Conservation (phyloP, 2,329 filamentous ascomycete species). For the Fusarium tanahbumbuense region DNA sequence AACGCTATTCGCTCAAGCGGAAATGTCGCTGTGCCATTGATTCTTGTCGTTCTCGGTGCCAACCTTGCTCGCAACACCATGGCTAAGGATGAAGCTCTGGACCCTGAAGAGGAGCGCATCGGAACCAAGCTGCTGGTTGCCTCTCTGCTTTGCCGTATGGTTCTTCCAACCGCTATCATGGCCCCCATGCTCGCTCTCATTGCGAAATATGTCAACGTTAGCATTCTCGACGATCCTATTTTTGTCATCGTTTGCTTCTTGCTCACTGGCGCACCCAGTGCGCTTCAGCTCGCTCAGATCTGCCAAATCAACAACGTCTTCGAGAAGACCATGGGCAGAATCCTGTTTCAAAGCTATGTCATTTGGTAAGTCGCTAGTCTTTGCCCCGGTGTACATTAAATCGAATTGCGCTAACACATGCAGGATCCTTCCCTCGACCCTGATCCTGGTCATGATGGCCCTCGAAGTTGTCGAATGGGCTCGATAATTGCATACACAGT, state of each 20-base stretch:
- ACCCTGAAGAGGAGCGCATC: conserved; percentile 76
- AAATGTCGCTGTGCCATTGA: conserved; percentile 92
- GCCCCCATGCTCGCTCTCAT: conserved; percentile 86
- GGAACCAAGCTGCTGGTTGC: conserved; percentile 85
- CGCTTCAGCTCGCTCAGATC: conserved; percentile 95
- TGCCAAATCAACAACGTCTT: conserved; percentile 98
- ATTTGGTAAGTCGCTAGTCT: conserved; percentile 76
- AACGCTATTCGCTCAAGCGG: conserved; percentile 87
- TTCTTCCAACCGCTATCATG: conserved; percentile 92
- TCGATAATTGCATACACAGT: conserved; percentile 33
- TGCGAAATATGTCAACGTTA: conserved; percentile 91
- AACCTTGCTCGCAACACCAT: conserved; percentile 94
- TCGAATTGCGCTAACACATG: conserved; percentile 45
- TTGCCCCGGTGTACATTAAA: conserved; percentile 7
- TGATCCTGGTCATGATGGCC: conserved; percentile 89
- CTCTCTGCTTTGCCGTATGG: conserved; percentile 88
- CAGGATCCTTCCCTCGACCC: conserved; percentile 92
- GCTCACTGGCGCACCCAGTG: conserved; percentile 91
- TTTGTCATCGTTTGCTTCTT: conserved; percentile 98
- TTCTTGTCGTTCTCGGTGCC: conserved; percentile 93
- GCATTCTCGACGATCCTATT: conserved; percentile 96
- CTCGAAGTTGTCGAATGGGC: conserved; percentile 95
- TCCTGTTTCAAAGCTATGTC: conserved; percentile 89
- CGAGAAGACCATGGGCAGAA: conserved; percentile 90
- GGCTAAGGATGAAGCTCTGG: conserved; percentile 70